A percentile compares a stretch with the other conserved stretches of the same genome.
Evolutionary conservation across 2,329 filamentous ascomycete species (phyloP).

Genomic region (Stagonosporopsis cucurbitacearum): DNA sequence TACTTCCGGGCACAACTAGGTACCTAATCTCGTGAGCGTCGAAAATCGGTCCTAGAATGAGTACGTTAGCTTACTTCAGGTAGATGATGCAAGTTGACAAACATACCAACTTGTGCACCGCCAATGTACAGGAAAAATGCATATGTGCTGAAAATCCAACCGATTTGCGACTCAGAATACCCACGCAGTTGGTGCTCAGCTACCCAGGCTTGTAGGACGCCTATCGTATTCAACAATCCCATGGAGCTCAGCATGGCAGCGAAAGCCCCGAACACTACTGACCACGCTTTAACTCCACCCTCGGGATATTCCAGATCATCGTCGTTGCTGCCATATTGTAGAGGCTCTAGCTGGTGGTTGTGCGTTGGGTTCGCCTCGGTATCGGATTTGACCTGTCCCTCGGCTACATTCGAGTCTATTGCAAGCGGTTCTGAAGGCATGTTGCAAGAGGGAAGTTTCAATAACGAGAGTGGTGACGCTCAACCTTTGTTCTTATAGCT

Average conservation of each 20-base stretch:
- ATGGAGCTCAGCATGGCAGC: slow-evolving; percentile 49
- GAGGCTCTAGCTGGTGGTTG: slow-evolving; percentile 4
- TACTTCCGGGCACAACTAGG: slow-evolving; percentile 39
- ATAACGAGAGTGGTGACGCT: no score
- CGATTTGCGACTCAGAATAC: slow-evolving; percentile 46
- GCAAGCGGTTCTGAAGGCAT: not conserved
- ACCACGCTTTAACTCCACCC: slow-evolving; percentile 52
- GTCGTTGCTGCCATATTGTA: slow-evolving; percentile 1
- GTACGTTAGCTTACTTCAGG: slow-evolving; percentile 16
- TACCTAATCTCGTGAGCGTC: slow-evolving; percentile 45
- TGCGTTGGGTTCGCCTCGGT: not conserved
- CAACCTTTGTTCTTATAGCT: not conserved
- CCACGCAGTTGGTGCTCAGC: slow-evolving; percentile 45
- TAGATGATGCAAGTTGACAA: accelerated
- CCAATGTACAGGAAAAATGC: slow-evolving; percentile 50
- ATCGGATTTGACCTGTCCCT: not conserved
- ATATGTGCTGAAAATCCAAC: slow-evolving; percentile 53
- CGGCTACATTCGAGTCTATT: not conserved
- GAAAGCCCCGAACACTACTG: slow-evolving; percentile 53
- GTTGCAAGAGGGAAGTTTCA: not conserved
- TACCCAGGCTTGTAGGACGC: slow-evolving; percentile 51
- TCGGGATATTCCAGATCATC: slow-evolving; percentile 42
- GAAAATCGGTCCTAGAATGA: slow-evolving; percentile 44
- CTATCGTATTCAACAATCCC: slow-evolving; percentile 51
- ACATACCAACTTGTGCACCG: slow-evolving; percentile 40